Evolutionary conservation across 2,329 filamentous ascomycete species (phyloP).

Genomic region (Nigrospora oryzae): DNA sequence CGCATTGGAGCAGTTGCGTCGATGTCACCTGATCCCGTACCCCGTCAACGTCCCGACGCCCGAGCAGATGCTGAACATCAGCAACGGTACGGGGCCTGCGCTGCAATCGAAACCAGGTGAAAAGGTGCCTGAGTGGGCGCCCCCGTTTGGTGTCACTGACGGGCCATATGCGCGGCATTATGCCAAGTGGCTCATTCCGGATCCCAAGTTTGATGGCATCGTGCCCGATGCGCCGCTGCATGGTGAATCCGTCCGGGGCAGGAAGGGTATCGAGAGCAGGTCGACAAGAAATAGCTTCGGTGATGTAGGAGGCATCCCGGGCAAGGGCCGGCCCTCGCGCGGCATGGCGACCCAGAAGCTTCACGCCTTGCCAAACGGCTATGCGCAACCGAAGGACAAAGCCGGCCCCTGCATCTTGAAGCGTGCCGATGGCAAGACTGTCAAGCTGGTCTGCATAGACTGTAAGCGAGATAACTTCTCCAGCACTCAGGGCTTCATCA

Average conservation of each 20-base stretch:
- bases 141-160: conserved; percentile 84
- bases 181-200: conserved; percentile 87
- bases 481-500: conserved; percentile 98
- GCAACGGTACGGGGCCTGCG: conserved; percentile 65
- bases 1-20: conserved; percentile 84
- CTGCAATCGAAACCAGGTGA: conserved; percentile 54
- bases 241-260: conserved; percentile 31
- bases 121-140: conserved; percentile 64
- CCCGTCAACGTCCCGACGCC: conserved; percentile 63
- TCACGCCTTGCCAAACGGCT: conserved; percentile 61
- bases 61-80: conserved; percentile 60
- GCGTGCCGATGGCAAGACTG: conserved; percentile 69
- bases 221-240: conserved; percentile 36
- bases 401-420: conserved; percentile 76
- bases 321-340: conserved; percentile 41
- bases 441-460: conserved; percentile 84
- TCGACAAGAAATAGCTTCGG: conserved; percentile 69
- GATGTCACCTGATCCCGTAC: conserved; percentile 87
- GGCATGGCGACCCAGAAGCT: conserved; percentile 51
- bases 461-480: conserved; percentile 88
- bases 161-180: conserved; percentile 94
- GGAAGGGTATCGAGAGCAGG: conserved; percentile 56
- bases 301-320: conserved; percentile 37
- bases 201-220: conserved; percentile 73
- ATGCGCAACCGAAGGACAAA: conserved; percentile 70